Conservation (phyloP, 352 stramenopile species). For the Globisporangium heterothallicum region DNA sequence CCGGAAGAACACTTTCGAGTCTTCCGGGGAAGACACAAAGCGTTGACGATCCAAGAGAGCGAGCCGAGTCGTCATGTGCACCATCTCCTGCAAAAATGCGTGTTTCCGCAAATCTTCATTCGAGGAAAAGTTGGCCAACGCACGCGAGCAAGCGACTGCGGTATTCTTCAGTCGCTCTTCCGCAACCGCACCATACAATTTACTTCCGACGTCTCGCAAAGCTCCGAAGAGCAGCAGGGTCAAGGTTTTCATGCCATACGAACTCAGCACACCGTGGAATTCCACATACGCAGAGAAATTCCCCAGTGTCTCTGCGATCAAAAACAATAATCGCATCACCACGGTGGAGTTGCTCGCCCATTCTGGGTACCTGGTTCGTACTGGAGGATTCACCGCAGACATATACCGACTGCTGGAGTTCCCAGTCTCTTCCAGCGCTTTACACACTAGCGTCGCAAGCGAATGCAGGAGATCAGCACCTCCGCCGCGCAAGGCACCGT, state of each 20-base stretch:
- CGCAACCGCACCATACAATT: conserved; percentile 21
- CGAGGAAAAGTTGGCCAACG: conserved; percentile 67
- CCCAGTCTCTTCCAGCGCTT: conserved; percentile 29
- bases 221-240: conserved; percentile 37
- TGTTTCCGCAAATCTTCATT: conserved; percentile 46
- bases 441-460: conserved; percentile 40
- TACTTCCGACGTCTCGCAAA: conserved; percentile 42
- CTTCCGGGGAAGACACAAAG: conserved; percentile 12
- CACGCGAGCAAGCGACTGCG: conserved; percentile 42
- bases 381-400: not conserved
- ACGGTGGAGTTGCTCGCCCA: conserved; percentile 8
- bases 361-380: not conserved
- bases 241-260: conserved; percentile 47
- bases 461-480: conserved; percentile 52
- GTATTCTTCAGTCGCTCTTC: conserved; percentile 44
- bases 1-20: conserved; percentile 31
- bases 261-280: conserved; percentile 43
- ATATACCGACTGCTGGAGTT: conserved; percentile 13
- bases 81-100: conserved; percentile 44
- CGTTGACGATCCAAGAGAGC: conserved; percentile 38
- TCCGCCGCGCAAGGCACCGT: conserved; percentile 43
- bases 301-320: conserved; percentile 53
- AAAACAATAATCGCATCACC: conserved; percentile 29
- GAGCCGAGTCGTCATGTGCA: conserved; percentile 45
- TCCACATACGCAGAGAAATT: conserved; percentile 69